Percentiles rank a stretch among this genome's conserved stretches.
These are phyloP conservation scores for Alternaria brassicicola DNA, from an alignment of 2,329 filamentous ascomycete genomes.

Conservation along the genomic window DNA sequence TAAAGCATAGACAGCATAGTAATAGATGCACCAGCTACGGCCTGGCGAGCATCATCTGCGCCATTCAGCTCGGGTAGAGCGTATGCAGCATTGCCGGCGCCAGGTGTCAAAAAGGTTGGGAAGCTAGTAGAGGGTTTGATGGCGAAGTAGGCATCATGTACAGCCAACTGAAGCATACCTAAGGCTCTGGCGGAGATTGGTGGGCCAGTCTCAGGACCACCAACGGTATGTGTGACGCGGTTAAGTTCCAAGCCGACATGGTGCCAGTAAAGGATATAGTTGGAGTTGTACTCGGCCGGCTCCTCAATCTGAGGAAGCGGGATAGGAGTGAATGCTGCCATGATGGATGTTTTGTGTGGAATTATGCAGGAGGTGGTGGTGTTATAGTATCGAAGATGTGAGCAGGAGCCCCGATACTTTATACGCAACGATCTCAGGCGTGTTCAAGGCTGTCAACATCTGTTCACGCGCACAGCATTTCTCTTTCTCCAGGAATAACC, in stretches of 20 bases:
- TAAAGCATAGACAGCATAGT: constrained; percentile 26
- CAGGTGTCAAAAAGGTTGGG: constrained; percentile 21
- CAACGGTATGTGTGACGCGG: constrained; percentile 17
- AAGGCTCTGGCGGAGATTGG: constrained; percentile 19
- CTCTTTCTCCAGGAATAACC: not conserved
- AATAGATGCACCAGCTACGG: constrained; percentile 30
- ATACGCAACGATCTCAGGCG: not conserved
- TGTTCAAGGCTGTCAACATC: not conserved
- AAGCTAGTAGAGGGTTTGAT: constrained; percentile 20
- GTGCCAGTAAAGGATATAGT: constrained; percentile 25
- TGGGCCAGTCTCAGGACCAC: constrained; percentile 19
- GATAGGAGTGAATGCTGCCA: constrained; percentile 5
- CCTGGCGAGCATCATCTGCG: constrained; percentile 24
- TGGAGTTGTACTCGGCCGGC: constrained; percentile 13
- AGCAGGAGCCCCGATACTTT: not conserved
- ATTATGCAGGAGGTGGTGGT: not conserved
- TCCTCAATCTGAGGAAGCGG: constrained; percentile 19
- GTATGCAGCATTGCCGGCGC: constrained; percentile 6
- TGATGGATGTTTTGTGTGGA: not conserved
- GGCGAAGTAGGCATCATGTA: constrained; percentile 36
- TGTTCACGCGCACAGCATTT: not conserved
- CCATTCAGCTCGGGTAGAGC: constrained; percentile 17
- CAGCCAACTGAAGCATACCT: constrained; percentile 32
- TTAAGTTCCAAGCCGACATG: constrained; percentile 19
- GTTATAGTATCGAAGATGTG: not conserved